Conservation (phyloP, 176 grass and related monocot genomes). For the Hyparrhenia diplandra region DNA sequence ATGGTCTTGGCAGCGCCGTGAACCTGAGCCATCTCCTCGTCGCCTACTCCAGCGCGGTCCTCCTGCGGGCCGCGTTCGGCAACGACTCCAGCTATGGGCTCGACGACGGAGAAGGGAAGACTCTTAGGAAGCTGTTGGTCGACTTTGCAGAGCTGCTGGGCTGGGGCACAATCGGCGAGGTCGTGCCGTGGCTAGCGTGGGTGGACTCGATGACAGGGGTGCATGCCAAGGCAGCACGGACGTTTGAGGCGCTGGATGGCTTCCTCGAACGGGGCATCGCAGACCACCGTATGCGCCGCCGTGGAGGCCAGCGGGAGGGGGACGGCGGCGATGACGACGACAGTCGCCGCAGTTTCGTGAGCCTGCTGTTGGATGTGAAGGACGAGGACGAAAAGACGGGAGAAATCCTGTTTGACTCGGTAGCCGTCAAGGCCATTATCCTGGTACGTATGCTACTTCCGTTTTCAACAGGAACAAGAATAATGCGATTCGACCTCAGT, state of each 20-base stretch:
- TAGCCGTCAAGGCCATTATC: conserved; percentile 32
- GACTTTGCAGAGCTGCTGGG: conserved; percentile 43
- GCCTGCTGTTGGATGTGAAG: background rate
- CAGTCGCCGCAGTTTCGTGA: conserved; percentile 11
- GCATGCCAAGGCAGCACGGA: conserved; percentile 24
- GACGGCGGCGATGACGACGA: background rate
- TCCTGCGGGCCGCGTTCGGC: background rate
- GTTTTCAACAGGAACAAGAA: no score
- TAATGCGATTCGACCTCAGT: no score
- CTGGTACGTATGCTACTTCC: background rate
- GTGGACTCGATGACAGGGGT: background rate
- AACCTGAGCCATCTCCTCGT: no score
- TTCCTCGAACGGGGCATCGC: conserved; percentile 30
- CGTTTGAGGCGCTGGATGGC: background rate
- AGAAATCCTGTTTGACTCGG: background rate
- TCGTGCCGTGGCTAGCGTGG: background rate
- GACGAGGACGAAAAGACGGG: no score
- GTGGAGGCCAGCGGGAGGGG: no score
- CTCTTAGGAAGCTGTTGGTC: conserved; percentile 8
- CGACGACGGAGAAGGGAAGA: no score
- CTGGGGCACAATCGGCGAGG: background rate
- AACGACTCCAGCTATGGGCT: no score
- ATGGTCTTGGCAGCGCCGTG: no score
- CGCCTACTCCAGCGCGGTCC: no score
- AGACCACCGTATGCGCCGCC: background rate